Conservation (phyloP, 2,329 filamentous ascomycete genomes). For the Alternaria rosae region DNA sequence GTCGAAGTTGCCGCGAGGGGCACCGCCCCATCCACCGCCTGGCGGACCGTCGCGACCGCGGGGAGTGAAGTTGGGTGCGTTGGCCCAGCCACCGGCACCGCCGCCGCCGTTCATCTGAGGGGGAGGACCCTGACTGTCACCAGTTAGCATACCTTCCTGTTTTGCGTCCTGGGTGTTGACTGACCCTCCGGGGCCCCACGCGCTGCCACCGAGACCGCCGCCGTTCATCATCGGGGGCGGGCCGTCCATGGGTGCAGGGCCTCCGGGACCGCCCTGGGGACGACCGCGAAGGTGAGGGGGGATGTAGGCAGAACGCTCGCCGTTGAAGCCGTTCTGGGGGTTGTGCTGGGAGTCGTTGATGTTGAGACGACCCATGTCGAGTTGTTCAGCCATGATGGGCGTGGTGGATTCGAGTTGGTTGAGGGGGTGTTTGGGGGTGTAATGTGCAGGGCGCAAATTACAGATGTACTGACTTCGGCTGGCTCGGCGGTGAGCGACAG, state of each 20-base stretch:
- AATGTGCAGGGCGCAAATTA: slow-evolving; percentile 28
- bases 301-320: slow-evolving; percentile 77
- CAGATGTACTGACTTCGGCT: slow-evolving; percentile 30
- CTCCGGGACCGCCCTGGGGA: slow-evolving; percentile 40
- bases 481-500: slow-evolving; percentile 43
- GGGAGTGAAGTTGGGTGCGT: slow-evolving; percentile 65
- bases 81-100: slow-evolving; percentile 67
- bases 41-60: slow-evolving; percentile 49
- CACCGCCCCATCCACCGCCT: slow-evolving; percentile 49
- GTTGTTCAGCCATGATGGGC: slow-evolving; percentile 61
- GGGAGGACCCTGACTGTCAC: slow-evolving; percentile 39
- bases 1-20: slow-evolving; percentile 62
- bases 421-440: slow-evolving; percentile 7
- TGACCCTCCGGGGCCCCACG: slow-evolving; percentile 60
- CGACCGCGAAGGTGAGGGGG: slow-evolving; percentile 78
- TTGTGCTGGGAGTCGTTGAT: slow-evolving; percentile 72
- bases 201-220: slow-evolving; percentile 65
- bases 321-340: slow-evolving; percentile 55
- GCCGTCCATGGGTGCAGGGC: slow-evolving; percentile 51
- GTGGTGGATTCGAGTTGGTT: slow-evolving; percentile 17
- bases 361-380: slow-evolving; percentile 80
- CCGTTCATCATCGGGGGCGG: slow-evolving; percentile 61
- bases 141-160: slow-evolving; percentile 25
- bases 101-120: slow-evolving; percentile 62
- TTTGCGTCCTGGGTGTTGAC: slow-evolving; percentile 18